phyloP scores from a whole-genome alignment of 495 filamentous ascomycete genomes.

The Aspergillus affinis region DNA sequence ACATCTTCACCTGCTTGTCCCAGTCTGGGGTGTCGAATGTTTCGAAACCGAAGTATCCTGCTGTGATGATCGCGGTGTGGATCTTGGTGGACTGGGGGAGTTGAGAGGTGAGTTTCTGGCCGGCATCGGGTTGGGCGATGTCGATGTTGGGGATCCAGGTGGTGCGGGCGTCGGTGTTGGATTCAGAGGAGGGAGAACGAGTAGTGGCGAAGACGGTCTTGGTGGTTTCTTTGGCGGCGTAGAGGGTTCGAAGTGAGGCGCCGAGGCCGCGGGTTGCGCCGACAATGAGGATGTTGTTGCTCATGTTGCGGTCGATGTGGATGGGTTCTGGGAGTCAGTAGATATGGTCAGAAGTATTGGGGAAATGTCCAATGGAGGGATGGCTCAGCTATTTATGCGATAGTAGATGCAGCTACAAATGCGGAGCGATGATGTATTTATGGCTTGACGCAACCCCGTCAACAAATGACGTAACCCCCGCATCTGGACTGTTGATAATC shows the following conservation, averaged over 20 bases:
- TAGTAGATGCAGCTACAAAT: neutral
- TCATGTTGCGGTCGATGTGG: conserved; percentile 21
- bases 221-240: conserved; percentile 47
- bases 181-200: conserved; percentile 29
- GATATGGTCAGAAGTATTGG: neutral
- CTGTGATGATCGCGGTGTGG: conserved; percentile 62
- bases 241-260: conserved; percentile 57
- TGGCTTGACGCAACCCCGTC: conserved; percentile 13
- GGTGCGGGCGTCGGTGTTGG: conserved; percentile 35
- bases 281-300: conserved; percentile 55
- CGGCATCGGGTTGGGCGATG: conserved; percentile 55
- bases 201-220: conserved; percentile 59
- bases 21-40: conserved; percentile 61
- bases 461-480: conserved; percentile 17
- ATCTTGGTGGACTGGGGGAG: conserved; percentile 45
- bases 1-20: conserved; percentile 67
- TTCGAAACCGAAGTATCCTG: conserved; percentile 68
- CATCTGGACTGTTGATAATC: neutral
- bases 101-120: conserved; percentile 46
- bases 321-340: neutral
- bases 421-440: neutral
- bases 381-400: neutral
- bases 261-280: conserved; percentile 69
- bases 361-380: neutral
- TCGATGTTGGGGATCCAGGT: conserved; percentile 54